Percentiles rank a stretch among this genome's conserved stretches.
phyloP scores from a whole-genome alignment of 1,284 basidiomycete species.

The Cystobasidium pallidum region DNA sequence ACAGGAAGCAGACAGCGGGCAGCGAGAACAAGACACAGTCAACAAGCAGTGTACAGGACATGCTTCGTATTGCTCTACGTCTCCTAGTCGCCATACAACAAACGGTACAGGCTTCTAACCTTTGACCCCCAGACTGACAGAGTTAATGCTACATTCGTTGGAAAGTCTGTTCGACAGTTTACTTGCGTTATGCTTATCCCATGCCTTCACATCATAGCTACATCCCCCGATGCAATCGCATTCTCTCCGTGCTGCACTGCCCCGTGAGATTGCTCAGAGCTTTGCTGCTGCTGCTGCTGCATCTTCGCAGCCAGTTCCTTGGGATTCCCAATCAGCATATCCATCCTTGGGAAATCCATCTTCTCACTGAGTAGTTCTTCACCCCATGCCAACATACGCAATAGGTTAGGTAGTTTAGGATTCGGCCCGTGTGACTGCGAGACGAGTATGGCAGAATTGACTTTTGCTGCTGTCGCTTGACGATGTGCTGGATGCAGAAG shows the following conservation, averaged over 20 bases:
- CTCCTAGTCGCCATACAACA: not conserved
- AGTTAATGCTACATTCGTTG: not conserved
- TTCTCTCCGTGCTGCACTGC: not conserved
- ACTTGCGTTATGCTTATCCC: not conserved
- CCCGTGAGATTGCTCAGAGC: too few species aligned
- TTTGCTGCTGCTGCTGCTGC: not conserved
- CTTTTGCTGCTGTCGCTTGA: slow-evolving; percentile 83
- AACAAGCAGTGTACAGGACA: too few species aligned
- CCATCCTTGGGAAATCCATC: slow-evolving; percentile 39
- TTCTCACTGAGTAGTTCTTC: slow-evolving; percentile 61
- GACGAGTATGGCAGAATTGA: slow-evolving; percentile 93
- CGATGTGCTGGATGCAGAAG: slow-evolving; percentile 83
- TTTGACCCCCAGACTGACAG: too few species aligned
- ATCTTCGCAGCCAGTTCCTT: not conserved
- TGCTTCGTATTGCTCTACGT: not conserved
- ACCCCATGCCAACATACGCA: slow-evolving; percentile 85
- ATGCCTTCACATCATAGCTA: slow-evolving; percentile 15
- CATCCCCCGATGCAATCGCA: slow-evolving; percentile 3
- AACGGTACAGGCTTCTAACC: too few species aligned
- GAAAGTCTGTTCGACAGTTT: too few species aligned
- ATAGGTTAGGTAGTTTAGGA: slow-evolving; percentile 82
- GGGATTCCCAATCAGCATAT: slow-evolving; percentile 17
- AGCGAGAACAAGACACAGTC: too few species aligned
- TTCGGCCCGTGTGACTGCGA: slow-evolving; percentile 88
- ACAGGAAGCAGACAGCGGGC: too few species aligned